Conservation (phyloP, 805 yeast species). For the Candida glaebosa region DNA sequence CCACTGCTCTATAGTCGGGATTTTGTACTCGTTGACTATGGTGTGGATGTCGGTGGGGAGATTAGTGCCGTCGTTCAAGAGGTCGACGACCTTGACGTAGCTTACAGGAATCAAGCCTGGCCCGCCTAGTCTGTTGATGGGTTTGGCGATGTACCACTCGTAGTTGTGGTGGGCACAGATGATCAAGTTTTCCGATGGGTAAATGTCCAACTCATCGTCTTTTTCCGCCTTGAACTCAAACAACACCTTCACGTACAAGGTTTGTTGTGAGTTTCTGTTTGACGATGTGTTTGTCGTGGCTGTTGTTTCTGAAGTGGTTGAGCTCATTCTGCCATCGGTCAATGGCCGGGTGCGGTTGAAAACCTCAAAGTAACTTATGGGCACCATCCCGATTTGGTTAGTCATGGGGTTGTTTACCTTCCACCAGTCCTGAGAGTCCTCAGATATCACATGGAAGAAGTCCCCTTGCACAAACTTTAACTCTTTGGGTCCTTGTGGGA, state of each 20-base stretch:
- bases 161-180: slow-evolving; percentile 94
- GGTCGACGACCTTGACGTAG: slow-evolving; percentile 82
- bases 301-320: slow-evolving; percentile 13
- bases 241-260: slow-evolving; percentile 78
- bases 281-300: slow-evolving; percentile 15
- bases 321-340: slow-evolving; percentile 7
- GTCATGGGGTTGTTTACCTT: slow-evolving; percentile 87
- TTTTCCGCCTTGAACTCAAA: slow-evolving; percentile 84
- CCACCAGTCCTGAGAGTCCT: slow-evolving; percentile 58
- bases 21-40: slow-evolving; percentile 58
- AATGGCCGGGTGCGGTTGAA: slow-evolving; percentile 56
- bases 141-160: slow-evolving; percentile 98
- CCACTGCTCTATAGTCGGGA: slow-evolving; percentile 97
- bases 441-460: slow-evolving; percentile 68
- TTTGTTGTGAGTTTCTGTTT: slow-evolving; percentile 31
- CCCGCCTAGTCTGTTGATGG: slow-evolving; percentile 91
- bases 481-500: slow-evolving; percentile 78
- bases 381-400: slow-evolving; percentile 79
- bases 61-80: slow-evolving; percentile 40
- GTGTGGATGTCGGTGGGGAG: slow-evolving; percentile 31
- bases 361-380: slow-evolving; percentile 77
- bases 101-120: slow-evolving; percentile 95
- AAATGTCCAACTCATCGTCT: slow-evolving; percentile 79
- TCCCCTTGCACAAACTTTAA: slow-evolving; percentile 78
- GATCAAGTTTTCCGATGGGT: slow-evolving; percentile 83